These are phyloP conservation scores for Westerdykella sp. DNA, from an alignment of 2,329 filamentous ascomycete species.

Conservation along the genomic window DNA sequence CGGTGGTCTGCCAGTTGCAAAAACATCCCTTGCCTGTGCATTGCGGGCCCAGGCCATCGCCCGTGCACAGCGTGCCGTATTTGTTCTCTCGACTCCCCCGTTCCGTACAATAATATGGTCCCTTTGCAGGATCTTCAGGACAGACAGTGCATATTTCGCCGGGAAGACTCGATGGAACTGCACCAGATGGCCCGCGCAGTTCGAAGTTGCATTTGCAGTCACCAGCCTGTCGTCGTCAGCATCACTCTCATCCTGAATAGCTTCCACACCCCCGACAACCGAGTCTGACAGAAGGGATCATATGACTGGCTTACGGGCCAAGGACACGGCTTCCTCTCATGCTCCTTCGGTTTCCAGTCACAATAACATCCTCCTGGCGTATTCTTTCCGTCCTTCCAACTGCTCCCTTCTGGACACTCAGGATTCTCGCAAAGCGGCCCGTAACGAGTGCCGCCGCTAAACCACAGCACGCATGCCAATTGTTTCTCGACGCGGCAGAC, in stretches of 20 bases:
- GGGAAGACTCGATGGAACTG: conserved; percentile 1
- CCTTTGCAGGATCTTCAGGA: background rate
- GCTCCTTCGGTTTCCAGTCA: conserved; percentile 2
- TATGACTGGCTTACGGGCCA: conserved; percentile 1
- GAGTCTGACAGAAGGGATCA: too few species aligned
- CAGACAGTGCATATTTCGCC: conserved; percentile 7
- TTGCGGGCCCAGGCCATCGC: background rate
- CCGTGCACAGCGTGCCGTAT: conserved; percentile 7
- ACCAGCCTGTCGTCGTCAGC: conserved; percentile 1
- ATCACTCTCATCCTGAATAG: background rate
- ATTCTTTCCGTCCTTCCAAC: background rate
- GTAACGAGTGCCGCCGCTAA: conserved; percentile 3
- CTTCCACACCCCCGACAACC: too few species aligned
- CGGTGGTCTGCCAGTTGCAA: conserved; percentile 4
- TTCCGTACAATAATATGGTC: conserved; percentile 5
- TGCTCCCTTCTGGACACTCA: background rate
- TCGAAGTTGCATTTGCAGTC: conserved; percentile 6
- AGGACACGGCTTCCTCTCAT: conserved; percentile 5
- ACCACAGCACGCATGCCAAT: conserved; percentile 8
- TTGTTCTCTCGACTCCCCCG: conserved; percentile 6
- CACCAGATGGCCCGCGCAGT: background rate
- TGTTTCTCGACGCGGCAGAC: conserved; percentile 4
- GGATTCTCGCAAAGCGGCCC: conserved; percentile 6
- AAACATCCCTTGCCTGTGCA: conserved; percentile 6
- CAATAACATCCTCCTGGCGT: conserved; percentile 1